Evolutionary conservation across 2,329 filamentous ascomycete species (phyloP).

Genomic region (Microascus cirrosus): DNA sequence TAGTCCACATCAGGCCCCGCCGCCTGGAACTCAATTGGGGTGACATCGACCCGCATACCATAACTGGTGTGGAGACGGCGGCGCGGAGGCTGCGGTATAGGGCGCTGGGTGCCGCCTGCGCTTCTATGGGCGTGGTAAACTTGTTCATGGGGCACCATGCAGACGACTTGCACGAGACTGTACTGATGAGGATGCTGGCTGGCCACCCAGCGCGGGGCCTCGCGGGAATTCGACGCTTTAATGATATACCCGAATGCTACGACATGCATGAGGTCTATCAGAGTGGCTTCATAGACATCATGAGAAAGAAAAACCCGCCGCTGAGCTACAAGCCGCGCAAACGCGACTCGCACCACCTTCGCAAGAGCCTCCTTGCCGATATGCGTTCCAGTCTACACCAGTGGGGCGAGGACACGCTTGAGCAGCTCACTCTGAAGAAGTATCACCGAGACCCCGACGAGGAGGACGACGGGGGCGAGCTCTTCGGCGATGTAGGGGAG

Average conservation of each 20-base stretch:
- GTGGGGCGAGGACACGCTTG: neutral
- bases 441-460: neutral
- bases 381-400: neutral
- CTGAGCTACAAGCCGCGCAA: conserved; percentile 23
- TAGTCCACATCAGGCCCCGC: conserved; percentile 19
- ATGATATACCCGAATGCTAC: conserved; percentile 74
- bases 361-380: conserved; percentile 7
- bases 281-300: conserved; percentile 47
- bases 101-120: conserved; percentile 52
- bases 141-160: conserved; percentile 77
- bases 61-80: conserved; percentile 62
- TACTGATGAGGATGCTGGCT: conserved; percentile 64
- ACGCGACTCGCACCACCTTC: conserved; percentile 17
- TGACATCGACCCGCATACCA: conserved; percentile 14
- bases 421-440: neutral
- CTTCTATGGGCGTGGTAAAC: conserved; percentile 34
- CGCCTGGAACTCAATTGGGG: conserved; percentile 17
- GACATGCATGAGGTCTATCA: conserved; percentile 61
- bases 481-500: neutral
- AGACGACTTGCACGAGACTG: conserved; percentile 86
- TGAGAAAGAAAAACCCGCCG: conserved; percentile 20
- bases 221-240: conserved; percentile 52
- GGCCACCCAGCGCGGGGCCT: conserved; percentile 62
- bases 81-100: conserved; percentile 69
- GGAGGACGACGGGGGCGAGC: neutral